phyloP scores from a whole-genome alignment of 352 stramenopile genomes.

The Globisporangium canariense region DNA sequence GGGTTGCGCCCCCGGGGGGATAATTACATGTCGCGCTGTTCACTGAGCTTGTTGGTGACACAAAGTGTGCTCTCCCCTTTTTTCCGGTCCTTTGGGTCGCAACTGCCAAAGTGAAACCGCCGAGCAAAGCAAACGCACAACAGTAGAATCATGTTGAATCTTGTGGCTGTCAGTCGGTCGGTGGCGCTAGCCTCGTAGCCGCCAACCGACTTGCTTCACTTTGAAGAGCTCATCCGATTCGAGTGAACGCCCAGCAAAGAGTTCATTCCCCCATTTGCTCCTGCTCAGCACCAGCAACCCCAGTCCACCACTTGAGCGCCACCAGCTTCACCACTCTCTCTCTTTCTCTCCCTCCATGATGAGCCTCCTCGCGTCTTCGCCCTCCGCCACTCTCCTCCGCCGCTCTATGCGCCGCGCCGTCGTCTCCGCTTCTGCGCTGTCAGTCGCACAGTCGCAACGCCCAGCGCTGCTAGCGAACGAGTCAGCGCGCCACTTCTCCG shows the following conservation, averaged over 20 bases:
- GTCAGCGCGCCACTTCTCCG: slow-evolving; percentile 1
- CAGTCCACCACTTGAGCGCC: neutral
- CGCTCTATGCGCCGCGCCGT: slow-evolving; percentile 5
- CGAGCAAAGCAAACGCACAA: neutral
- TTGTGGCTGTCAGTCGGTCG: neutral
- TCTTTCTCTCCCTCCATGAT: neutral
- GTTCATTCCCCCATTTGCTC: slow-evolving; percentile 13
- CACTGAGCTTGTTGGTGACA: neutral
- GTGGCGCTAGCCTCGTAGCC: neutral
- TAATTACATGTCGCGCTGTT: neutral
- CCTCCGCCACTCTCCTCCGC: slow-evolving; percentile 6
- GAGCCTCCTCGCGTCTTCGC: slow-evolving; percentile 12
- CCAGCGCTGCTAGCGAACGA: neutral
- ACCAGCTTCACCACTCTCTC: slow-evolving; percentile 3
- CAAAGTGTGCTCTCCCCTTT: neutral
- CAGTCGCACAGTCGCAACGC: neutral
- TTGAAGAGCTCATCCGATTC: neutral
- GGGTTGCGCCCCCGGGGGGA: neutral
- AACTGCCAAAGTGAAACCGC: slow-evolving; percentile 2
- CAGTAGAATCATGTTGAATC: slow-evolving; percentile 4
- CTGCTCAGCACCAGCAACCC: neutral
- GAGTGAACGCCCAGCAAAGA: too few species aligned
- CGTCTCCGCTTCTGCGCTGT: neutral
- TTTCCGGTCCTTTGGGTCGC: neutral
- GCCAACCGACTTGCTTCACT: neutral